Evolutionary conservation across 371 early-diverging fungal genomes (phyloP), one percentile per base, ranked within the genome.

Genomic region (Batkoa obscura): DNA sequence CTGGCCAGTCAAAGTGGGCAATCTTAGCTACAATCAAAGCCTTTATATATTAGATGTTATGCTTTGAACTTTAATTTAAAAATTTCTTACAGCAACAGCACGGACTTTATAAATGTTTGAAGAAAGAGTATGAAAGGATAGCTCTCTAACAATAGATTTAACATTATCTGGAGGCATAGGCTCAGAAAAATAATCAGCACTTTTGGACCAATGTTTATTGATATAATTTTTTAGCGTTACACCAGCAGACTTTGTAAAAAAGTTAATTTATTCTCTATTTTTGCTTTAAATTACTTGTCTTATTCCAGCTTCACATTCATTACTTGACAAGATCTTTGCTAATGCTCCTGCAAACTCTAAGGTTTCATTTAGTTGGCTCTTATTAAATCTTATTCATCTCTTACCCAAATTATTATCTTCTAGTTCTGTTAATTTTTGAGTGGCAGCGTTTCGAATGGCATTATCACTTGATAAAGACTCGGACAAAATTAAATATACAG

Each of bases 1-100:
- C 94, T 1, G 94, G 92, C 75, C 88, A 94, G 71, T 95, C 95
- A 43, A 82, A 77, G 46, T 82, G 83, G 1, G 91, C 93, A 63
- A 95, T 88, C 57, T 76, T 80, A 13, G 94, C 84, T 2, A 92
- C 74, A 3, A 82, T 83, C 56, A 83, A 85, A 3, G 93, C 94
- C 81, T 76, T 61, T 31, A 31, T 23, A 31, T 23, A 57, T 52
- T 56, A 13, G 23, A 23, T 23, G 23, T 23, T 23, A 23, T 23
- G 17, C 45, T 34, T n/a, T 41, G 10, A 1, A 42, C n/a, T 10
- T n/a, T 31, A 41, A 50, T 45, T 48, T 41, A 47, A 30, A 32
- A 17, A 17, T 34, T 58, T 49, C 49, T 35, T 66, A 73, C 74
- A 52, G 71, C 64, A 9, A 74, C 72, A n/a, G 75, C 75, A 36